A percentile compares a stretch with the other conserved stretches of the same genome.
phyloP scores from a whole-genome alignment of 257 asterid species.

The Asclepias syriaca region DNA sequence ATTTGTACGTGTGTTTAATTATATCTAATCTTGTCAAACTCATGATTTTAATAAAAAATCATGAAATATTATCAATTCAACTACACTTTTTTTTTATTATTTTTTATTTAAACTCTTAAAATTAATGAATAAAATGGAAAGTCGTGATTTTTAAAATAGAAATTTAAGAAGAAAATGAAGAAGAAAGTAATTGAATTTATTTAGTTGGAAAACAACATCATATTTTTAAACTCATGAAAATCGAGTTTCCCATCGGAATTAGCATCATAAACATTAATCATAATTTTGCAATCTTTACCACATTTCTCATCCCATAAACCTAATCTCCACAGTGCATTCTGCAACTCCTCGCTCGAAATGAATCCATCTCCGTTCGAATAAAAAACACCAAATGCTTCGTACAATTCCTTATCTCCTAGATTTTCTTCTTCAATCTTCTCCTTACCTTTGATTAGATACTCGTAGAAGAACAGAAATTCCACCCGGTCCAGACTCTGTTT shows the following conservation, averaged over 20 bases:
- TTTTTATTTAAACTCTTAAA: too few species aligned
- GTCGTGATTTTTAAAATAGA: too few species aligned
- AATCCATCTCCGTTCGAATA: conserved; percentile 55
- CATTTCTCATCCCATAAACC: conserved; percentile 37
- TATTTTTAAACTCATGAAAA: conserved; percentile 62
- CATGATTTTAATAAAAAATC: too few species aligned
- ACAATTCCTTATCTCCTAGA: conserved; percentile 2
- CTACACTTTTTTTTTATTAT: too few species aligned
- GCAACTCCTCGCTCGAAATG: conserved; percentile 52
- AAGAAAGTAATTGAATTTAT: too few species aligned
- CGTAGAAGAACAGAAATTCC: conserved; percentile 44
- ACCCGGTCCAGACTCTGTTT: conserved; percentile 29
- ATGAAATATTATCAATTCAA: too few species aligned
- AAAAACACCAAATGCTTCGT: conserved; percentile 46
- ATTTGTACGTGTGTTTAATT: too few species aligned
- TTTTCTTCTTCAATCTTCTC: background rate
- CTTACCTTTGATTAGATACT: conserved; percentile 26
- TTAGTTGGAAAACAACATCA: conserved; percentile 35
- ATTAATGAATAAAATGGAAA: too few species aligned
- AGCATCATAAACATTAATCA: conserved; percentile 50
- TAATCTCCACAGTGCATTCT: conserved; percentile 39
- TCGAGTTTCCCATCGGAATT: conserved; percentile 70
- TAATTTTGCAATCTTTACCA: conserved; percentile 40
- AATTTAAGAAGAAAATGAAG: too few species aligned
- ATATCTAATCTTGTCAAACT: too few species aligned